Evolutionary conservation across 768 basidiomycete genomes (phyloP), one percentile per base, ranked within the genome.

Genomic region (Botryobasidium botryosum): DNA sequence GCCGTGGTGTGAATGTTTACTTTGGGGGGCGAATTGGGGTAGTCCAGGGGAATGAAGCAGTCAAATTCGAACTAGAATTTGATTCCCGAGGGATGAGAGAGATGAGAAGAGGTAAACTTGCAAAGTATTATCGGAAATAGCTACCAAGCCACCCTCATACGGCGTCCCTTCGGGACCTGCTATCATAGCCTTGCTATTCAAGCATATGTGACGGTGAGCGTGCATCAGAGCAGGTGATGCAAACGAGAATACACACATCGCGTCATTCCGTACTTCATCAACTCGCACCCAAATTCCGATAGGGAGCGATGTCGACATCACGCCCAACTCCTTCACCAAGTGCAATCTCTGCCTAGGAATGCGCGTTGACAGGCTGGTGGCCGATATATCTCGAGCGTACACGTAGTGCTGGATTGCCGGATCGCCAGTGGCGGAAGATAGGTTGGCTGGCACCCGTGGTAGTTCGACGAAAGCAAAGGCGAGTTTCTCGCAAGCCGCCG

Each of bases 61-160:
- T 75, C 72, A 41, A 79, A 74, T 54, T 61, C 72, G 61, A 77
- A 77, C n/a, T n/a, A n/a, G n/a, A n/a, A n/a, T n/a, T n/a, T n/a
- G n/a, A n/a, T n/a, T n/a, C n/a, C n/a, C n/a, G n/a, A n/a, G n/a
- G n/a, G n/a, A 8, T 3, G 8, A 28, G 3, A 6, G 37, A 6
- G 17, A 13, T 10, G 2, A 13, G 6, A 24, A 40, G 15, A 29
- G 4, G 6, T 4, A 4, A 24, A 25, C 3, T 23, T n/a, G n/a
- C n/a, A n/a, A n/a, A n/a, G n/a, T n/a, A n/a, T n/a, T n/a, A n/a
- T n/a, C n/a, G 31, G 31, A 17, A 17, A 49, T 36, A 33, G 44
- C 44, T 32, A 46, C 44, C 53, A 79, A 72, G 4, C 77, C 77
- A 12, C 72, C 74, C 8, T 71, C 69, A 55, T 79, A 79, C 1